A percentile compares a stretch with the other conserved stretches of the same genome.
Conservation (phyloP, 768 basidiomycete genomes). For the Lyophyllum decastes region DNA sequence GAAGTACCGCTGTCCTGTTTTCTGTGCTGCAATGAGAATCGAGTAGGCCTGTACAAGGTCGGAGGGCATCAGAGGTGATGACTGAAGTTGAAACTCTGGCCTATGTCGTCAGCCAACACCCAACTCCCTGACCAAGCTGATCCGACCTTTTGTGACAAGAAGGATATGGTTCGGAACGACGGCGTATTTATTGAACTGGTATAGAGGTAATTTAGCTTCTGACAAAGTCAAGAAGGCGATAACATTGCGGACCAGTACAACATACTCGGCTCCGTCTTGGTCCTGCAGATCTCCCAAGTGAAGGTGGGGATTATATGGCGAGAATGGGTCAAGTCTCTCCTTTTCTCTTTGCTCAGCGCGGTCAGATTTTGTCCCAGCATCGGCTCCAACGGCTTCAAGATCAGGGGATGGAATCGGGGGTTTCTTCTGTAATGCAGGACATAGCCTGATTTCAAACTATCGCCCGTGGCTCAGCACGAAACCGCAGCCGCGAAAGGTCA, state of each 20-base stretch:
- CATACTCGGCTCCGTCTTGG: constrained; percentile 61
- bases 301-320: constrained; percentile 80
- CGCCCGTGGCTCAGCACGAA: not conserved
- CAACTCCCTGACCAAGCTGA: not conserved
- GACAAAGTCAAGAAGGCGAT: not conserved
- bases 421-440: constrained; percentile 85
- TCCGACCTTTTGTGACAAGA: constrained; percentile 81
- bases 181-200: constrained; percentile 84
- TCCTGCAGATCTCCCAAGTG: constrained; percentile 75
- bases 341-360: constrained; percentile 22
- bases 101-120: not conserved
- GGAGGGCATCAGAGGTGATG: constrained; percentile 74
- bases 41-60: constrained; percentile 79
- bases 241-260: constrained; percentile 59
- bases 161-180: constrained; percentile 85
- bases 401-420: constrained; percentile 49
- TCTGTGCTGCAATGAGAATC: constrained; percentile 70
- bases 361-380: constrained; percentile 25
- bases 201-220: not conserved
- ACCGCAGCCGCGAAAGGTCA: not conserved
- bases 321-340: constrained; percentile 70
- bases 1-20: constrained; percentile 59
- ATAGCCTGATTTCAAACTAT: constrained; percentile 86
- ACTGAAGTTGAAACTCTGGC: constrained; percentile 75
- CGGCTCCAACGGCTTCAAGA: constrained; percentile 29